phyloP scores from a whole-genome alignment of 139 green algal genomes.

The Coccomyxa sp. region DNA sequence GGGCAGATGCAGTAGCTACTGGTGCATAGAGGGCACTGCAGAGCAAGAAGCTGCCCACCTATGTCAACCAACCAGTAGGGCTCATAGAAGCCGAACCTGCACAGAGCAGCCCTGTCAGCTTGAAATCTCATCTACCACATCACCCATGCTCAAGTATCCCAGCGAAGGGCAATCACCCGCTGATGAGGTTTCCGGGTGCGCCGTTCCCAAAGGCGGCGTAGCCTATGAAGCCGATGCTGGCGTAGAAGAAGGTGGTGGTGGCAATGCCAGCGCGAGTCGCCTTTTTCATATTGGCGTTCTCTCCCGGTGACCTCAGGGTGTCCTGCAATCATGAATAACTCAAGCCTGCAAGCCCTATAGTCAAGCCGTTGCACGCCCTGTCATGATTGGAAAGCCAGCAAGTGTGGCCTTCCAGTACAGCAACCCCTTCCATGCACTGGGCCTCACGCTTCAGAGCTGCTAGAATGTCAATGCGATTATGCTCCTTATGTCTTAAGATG shows the following conservation, averaged over 20 bases:
- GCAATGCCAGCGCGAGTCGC: constrained; percentile 10
- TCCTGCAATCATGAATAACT: constrained; percentile 11
- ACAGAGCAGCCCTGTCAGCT: not conserved
- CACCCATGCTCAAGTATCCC: not conserved
- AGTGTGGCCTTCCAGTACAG: not conserved
- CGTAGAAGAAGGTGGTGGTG: constrained; percentile 32
- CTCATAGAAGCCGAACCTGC: not conserved
- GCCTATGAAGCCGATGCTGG: not conserved
- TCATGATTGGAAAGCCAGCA: not conserved
- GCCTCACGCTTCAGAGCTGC: not conserved
- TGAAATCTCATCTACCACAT: not conserved
- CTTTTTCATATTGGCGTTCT: constrained; percentile 27
- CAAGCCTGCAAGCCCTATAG: too few relatives aligned
- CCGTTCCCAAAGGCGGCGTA: constrained; percentile 21
- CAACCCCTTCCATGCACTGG: not conserved
- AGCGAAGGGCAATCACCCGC: not conserved
- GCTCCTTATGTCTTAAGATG: not conserved
- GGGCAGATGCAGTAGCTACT: not conserved
- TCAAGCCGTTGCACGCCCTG: not conserved
- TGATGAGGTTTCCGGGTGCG: not conserved
- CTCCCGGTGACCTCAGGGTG: constrained; percentile 20
- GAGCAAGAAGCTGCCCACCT: not conserved
- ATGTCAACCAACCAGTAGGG: not conserved
- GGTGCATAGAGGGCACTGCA: not conserved
- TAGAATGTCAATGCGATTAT: not conserved